Percentiles rank a stretch among this genome's conserved stretches.
phyloP scores from a whole-genome alignment of 2,329 filamentous ascomycete species.

The Colletotrichum magnum region DNA sequence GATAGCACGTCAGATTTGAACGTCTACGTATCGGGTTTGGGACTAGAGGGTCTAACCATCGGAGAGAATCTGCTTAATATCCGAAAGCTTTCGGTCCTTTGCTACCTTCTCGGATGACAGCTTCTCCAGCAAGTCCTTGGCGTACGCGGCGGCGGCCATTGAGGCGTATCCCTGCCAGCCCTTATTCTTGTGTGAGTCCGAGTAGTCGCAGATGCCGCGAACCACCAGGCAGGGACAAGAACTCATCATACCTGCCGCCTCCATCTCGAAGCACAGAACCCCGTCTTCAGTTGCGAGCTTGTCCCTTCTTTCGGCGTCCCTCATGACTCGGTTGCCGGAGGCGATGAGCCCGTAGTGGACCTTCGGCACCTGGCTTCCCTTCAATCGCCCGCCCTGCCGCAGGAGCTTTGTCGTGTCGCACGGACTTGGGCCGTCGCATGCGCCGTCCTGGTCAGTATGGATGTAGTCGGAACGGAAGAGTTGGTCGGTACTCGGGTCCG shows the following conservation, averaged over 20 bases:
- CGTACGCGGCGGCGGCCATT: conserved; percentile 49
- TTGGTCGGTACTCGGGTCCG: background rate
- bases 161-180: conserved; percentile 54
- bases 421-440: background rate
- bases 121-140: conserved; percentile 29
- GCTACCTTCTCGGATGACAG: conserved; percentile 40
- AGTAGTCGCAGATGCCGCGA: conserved; percentile 57
- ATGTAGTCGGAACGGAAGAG: background rate
- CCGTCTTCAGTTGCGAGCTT: conserved; percentile 40
- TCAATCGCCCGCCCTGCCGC: background rate
- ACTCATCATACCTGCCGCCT: conserved; percentile 47
- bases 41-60: background rate
- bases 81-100: conserved; percentile 25
- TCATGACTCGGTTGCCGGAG: conserved; percentile 54
- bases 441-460: background rate
- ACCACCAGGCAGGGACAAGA: conserved; percentile 52
- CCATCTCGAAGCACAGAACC: conserved; percentile 49
- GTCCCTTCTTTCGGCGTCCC: conserved; percentile 49
- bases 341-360: conserved; percentile 47
- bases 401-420: background rate
- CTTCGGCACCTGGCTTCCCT: background rate
- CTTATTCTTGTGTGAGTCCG: conserved; percentile 56
- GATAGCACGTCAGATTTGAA: background rate
- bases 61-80: conserved; percentile 8
- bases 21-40: background rate